phyloP scores from a whole-genome alignment of 805 yeast genomes.

The Kazachstania viticola region DNA sequence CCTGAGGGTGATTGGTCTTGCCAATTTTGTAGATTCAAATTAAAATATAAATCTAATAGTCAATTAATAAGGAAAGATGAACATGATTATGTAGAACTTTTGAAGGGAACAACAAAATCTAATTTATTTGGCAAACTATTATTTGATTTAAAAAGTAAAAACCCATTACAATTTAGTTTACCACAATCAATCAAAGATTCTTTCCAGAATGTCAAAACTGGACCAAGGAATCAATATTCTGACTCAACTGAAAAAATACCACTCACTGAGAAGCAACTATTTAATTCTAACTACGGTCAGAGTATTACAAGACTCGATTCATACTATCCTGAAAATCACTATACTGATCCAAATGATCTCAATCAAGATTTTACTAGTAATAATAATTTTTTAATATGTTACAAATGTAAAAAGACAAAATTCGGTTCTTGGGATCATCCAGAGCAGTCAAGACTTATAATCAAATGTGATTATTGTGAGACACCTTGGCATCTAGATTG shows the following conservation, averaged over 20 bases:
- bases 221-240: slow-evolving; percentile 59
- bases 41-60: slow-evolving; percentile 19
- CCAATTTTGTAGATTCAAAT: slow-evolving; percentile 50
- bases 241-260: slow-evolving; percentile 40
- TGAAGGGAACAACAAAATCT: slow-evolving; percentile 4
- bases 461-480: slow-evolving; percentile 75
- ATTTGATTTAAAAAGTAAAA: slow-evolving; percentile 43
- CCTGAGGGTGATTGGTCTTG: slow-evolving; percentile 93
- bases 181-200: slow-evolving; percentile 61
- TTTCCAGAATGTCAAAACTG: slow-evolving; percentile 62
- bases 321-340: slow-evolving; percentile 46
- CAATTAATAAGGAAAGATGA: slow-evolving; percentile 12
- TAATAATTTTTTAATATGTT: slow-evolving; percentile 63
- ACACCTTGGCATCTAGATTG: slow-evolving; percentile 87
- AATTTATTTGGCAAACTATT: slow-evolving; percentile 45
- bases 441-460: slow-evolving; percentile 38
- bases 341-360: slow-evolving; percentile 1
- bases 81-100: slow-evolving; percentile 9
- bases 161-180: slow-evolving; percentile 55
- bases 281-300: slow-evolving; percentile 35
- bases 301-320: slow-evolving; percentile 22
- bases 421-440: slow-evolving; percentile 33
- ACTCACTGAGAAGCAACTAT: slow-evolving; percentile 30
- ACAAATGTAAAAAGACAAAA: slow-evolving; percentile 64
- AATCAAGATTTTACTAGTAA: slow-evolving; percentile 40